These are phyloP conservation scores for Barnettozyma sp. DNA, from an alignment of 805 yeast genomes.

Conservation along the genomic window DNA sequence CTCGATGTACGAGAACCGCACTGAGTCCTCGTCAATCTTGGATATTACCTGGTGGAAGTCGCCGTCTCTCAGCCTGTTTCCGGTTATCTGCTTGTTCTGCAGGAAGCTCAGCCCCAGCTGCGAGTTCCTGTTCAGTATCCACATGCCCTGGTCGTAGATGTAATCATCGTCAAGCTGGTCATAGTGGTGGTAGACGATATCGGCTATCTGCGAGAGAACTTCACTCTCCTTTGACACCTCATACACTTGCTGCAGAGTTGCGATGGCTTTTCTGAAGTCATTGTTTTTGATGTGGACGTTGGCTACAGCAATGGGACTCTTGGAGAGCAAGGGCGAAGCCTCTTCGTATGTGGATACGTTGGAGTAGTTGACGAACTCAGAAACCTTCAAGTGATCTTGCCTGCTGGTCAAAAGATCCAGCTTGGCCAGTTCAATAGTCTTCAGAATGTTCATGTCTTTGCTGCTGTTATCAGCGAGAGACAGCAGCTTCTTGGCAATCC, in stretches of 20 bases:
- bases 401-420: conserved; percentile 12
- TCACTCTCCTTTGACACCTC: conserved; percentile 3
- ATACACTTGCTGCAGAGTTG: conserved; percentile 2
- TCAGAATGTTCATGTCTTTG: conserved; percentile 11
- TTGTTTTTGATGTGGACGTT: conserved; percentile 7
- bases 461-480: conserved; percentile 5
- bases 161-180: conserved; percentile 3
- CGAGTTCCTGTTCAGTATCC: conserved; percentile 7
- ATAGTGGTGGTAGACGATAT: conserved; percentile 4
- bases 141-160: conserved; percentile 7
- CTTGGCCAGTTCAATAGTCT: conserved; percentile 15
- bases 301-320: conserved; percentile 8
- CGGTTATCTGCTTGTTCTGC: conserved; percentile 6
- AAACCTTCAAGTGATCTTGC: conserved; percentile 2
- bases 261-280: conserved; percentile 7
- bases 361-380: conserved; percentile 7
- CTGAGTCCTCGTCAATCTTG: conserved; percentile 8
- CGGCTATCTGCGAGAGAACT: conserved; percentile 2
- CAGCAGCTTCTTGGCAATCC: conserved; percentile 21
- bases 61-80: not conserved
- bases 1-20: conserved; percentile 9
- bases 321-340: conserved; percentile 4
- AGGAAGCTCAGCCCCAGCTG: conserved; percentile 8
- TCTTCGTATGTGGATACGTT: conserved; percentile 8
- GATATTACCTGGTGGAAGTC: conserved; percentile 7